phyloP scores from a whole-genome alignment of 1,284 basidiomycete species.

The Cutaneotrichosporon cavernicola region DNA sequence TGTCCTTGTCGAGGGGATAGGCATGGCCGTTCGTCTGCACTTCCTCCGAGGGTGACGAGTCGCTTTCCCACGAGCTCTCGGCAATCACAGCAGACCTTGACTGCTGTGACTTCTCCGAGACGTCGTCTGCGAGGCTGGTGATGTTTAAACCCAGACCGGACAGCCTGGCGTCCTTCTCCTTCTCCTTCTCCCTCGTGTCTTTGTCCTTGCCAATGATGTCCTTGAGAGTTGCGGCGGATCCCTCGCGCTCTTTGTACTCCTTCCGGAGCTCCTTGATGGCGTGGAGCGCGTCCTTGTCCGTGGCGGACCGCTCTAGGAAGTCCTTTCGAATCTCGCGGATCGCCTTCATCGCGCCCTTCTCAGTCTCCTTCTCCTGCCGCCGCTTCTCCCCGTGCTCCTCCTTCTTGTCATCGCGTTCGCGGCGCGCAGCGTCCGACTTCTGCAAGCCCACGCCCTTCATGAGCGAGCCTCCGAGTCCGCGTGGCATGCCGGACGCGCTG shows the following conservation, averaged over 20 bases:
- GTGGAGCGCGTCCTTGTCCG: background rate
- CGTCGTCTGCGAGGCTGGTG: background rate
- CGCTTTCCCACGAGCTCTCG: background rate
- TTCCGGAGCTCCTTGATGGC: conserved; percentile 18
- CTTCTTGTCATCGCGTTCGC: conserved; percentile 15
- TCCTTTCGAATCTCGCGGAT: conserved; percentile 13
- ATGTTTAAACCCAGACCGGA: background rate
- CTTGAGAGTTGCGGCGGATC: background rate
- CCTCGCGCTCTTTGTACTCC: conserved; percentile 15
- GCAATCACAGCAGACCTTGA: background rate
- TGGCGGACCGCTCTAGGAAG: background rate
- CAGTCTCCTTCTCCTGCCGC: conserved; percentile 15
- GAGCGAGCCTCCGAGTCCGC: conserved; percentile 51
- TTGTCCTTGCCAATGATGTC: background rate
- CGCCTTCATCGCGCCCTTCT: conserved; percentile 29
- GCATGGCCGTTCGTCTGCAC: background rate
- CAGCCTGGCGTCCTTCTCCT: background rate
- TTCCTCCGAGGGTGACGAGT: background rate
- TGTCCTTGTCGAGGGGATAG: background rate
- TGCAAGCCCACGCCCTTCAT: conserved; percentile 47
- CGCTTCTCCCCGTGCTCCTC: conserved; percentile 28
- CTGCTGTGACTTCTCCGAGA: background rate
- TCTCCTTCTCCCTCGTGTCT: background rate
- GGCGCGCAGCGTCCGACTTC: conserved; percentile 37
- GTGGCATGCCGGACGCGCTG: conserved; percentile 50